phyloP scores from a whole-genome alignment of 169 alveolate genomes.

The Besnoitia besnoiti region DNA sequence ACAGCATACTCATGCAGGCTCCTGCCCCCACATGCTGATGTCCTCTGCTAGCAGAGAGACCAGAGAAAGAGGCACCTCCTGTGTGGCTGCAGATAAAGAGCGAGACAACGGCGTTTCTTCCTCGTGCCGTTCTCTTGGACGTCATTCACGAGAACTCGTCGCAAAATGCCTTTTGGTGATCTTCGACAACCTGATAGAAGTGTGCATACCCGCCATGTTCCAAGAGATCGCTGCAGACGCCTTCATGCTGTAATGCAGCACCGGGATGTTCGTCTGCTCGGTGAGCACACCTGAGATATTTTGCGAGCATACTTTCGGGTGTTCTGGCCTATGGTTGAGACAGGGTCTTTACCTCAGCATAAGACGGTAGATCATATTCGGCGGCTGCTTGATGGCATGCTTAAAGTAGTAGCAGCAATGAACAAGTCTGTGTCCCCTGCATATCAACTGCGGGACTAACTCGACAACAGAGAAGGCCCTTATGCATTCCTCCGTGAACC shows the following conservation, averaged over 20 bases:
- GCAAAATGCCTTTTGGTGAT: not conserved
- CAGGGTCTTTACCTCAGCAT: not conserved
- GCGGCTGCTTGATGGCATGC: constrained; percentile 2
- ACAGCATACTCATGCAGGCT: no score
- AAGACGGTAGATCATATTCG: not conserved
- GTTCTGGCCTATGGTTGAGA: constrained; percentile 6
- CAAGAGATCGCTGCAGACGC: constrained; percentile 5
- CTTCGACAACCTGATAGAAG: not conserved
- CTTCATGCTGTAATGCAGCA: constrained; percentile 16
- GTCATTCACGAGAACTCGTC: not conserved
- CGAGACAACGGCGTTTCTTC: no score
- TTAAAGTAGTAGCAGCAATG: not conserved
- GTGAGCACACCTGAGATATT: not conserved
- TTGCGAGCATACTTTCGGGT: constrained; percentile 16
- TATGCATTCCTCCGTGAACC: not conserved
- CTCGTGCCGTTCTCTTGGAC: not conserved
- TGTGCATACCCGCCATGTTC: constrained; percentile 35
- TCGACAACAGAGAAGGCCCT: constrained; percentile 35
- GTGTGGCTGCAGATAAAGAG: no score
- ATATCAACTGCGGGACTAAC: not conserved
- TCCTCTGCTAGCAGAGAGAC: no score
- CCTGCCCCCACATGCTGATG: no score
- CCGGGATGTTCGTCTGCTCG: not conserved
- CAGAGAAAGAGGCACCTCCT: no score
- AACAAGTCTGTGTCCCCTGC: not conserved